A percentile compares a stretch with the other conserved stretches of the same genome.
Conservation (phyloP, 2,329 filamentous ascomycete species). For the Scolecobasidium constrictum region DNA sequence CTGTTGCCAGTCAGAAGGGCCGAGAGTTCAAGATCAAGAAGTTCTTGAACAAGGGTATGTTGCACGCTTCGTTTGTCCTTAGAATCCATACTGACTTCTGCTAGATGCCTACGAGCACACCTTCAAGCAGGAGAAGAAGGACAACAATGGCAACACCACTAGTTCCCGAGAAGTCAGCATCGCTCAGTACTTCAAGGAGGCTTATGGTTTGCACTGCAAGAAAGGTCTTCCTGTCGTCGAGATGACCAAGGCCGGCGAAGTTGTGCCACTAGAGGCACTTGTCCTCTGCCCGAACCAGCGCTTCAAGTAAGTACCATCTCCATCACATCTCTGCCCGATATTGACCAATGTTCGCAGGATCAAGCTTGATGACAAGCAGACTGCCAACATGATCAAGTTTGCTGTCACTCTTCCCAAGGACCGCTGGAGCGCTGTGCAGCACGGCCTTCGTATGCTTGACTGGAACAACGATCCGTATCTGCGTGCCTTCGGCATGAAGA, state of each 20-base stretch:
- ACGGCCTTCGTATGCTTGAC: constrained; percentile 54
- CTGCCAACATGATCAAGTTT: constrained; percentile 82
- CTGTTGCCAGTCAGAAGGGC: not conserved
- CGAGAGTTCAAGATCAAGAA: constrained; percentile 16
- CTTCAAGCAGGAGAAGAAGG: constrained; percentile 21
- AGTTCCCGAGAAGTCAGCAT: constrained; percentile 48
- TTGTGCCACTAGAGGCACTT: constrained; percentile 23
- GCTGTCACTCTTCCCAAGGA: constrained; percentile 66
- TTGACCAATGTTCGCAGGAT: no score
- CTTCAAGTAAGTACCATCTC: no score
- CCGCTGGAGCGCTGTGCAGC: constrained; percentile 57
- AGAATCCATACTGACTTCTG: constrained; percentile 16
- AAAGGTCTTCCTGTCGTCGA: constrained; percentile 43
- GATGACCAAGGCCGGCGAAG: constrained; percentile 42
- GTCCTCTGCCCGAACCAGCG: constrained; percentile 32
- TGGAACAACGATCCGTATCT: constrained; percentile 63
- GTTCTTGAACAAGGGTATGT: constrained; percentile 55
- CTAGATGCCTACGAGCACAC: constrained; percentile 30
- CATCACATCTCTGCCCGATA: no score
- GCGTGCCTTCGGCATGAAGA: constrained; percentile 59
- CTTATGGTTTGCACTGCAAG: constrained; percentile 35
- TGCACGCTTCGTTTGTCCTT: constrained; percentile 38
- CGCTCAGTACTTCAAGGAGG: constrained; percentile 41
- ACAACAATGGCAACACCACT: constrained; percentile 19
- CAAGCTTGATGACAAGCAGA: constrained; percentile 54